These are phyloP conservation scores for Phyllosticta citriasiana DNA, from an alignment of 2,329 filamentous ascomycete species.

Conservation along the genomic window DNA sequence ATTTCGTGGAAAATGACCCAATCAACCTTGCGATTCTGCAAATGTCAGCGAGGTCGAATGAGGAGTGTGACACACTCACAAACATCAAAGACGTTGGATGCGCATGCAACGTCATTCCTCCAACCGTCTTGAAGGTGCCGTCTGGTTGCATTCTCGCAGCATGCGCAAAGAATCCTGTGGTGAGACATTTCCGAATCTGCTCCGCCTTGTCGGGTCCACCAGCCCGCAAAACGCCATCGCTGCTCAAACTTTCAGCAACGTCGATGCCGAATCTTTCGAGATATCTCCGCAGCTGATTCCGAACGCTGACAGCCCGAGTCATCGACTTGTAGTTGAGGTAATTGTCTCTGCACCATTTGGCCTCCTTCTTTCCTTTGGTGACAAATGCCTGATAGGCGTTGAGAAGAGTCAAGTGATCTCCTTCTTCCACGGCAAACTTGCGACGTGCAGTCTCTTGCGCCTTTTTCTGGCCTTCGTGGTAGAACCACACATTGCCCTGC, in stretches of 20 bases:
- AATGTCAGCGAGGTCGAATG: neutral
- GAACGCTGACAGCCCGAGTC: constrained; percentile 71
- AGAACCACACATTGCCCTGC: constrained; percentile 73
- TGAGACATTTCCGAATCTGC: constrained; percentile 73
- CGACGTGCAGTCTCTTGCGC: constrained; percentile 62
- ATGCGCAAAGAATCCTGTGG: constrained; percentile 85
- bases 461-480: constrained; percentile 68
- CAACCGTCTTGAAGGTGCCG: constrained; percentile 81
- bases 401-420: constrained; percentile 83
- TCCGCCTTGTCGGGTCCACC: constrained; percentile 49
- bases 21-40: constrained; percentile 75
- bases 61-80: constrained; percentile 31
- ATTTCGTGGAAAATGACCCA: constrained; percentile 96
- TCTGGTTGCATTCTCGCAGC: constrained; percentile 90
- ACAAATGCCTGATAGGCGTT: constrained; percentile 91
- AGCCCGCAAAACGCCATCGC: constrained; percentile 26
- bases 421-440: constrained; percentile 84
- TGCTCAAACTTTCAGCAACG: constrained; percentile 52
- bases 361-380: constrained; percentile 70
- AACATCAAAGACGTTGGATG: constrained; percentile 94
- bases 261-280: constrained; percentile 74
- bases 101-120: constrained; percentile 66
- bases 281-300: constrained; percentile 76
- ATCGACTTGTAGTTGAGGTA: constrained; percentile 79
- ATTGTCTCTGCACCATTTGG: constrained; percentile 80